phyloP scores from a whole-genome alignment of 139 green algal species.

The Limnomonas spitsbergensis region DNA sequence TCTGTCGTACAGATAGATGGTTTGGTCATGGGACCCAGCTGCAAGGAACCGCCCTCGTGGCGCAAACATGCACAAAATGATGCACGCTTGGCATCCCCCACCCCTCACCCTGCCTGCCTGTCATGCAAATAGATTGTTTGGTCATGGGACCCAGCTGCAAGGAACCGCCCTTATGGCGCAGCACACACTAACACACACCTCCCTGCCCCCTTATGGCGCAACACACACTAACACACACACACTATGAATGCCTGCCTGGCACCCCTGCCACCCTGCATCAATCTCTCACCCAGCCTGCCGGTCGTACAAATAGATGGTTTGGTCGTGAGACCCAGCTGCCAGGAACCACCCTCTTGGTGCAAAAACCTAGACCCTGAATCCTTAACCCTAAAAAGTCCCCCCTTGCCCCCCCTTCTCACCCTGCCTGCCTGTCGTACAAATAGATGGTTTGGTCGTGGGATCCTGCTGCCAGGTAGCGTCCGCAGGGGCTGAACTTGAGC shows the following conservation, averaged over 20 bases:
- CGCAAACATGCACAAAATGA: too few relatives aligned
- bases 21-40: constrained; percentile 46
- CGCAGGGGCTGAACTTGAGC: constrained; percentile 46
- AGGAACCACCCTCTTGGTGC: constrained; percentile 41
- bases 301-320: constrained; percentile 53
- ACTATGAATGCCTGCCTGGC: too few relatives aligned
- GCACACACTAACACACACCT: too few relatives aligned
- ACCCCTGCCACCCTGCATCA: too few relatives aligned
- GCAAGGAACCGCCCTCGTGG: constrained; percentile 44
- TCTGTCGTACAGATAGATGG: constrained; percentile 52
- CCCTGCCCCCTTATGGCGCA: too few relatives aligned
- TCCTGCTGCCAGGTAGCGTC: constrained; percentile 42
- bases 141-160: constrained; percentile 48
- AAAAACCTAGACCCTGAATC: too few relatives aligned
- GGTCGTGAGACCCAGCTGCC: constrained; percentile 48
- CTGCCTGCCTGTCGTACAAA: constrained; percentile 38
- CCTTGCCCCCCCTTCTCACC: constrained; percentile 7
- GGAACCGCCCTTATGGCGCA: constrained; percentile 37
- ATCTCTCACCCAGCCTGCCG: constrained; percentile 18
- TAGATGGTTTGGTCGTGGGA: constrained; percentile 54
- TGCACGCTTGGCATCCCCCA: too few relatives aligned
- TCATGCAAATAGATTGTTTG: constrained; percentile 52
- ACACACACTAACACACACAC: too few relatives aligned
- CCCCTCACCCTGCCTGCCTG: constrained; percentile 14
- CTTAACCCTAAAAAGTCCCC: too few relatives aligned